Base-by-base conservation (phyloP, 805 yeast genomes). In the Ogataea ganodermae region DNA sequence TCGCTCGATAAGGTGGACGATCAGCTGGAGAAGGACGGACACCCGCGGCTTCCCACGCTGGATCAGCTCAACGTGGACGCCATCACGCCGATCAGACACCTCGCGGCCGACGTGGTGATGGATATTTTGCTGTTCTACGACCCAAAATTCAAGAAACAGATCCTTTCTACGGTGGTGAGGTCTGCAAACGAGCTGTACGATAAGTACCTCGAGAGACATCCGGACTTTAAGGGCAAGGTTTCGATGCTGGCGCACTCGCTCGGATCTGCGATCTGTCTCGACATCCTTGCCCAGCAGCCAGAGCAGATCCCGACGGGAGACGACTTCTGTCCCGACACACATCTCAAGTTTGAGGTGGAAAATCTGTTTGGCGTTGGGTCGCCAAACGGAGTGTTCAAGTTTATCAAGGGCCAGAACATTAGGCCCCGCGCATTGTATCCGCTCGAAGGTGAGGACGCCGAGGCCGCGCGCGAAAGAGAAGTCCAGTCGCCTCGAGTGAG, bases 201-300 rank as follows among this genome's bases (percentile, higher is more conserved):
- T 4, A 65, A 76, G 27, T 92, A 82, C 63, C 66, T 73, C 49
- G 74, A 81, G 43, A 69, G 77, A 40, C 82, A 91, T 53, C 95
- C 96, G 0, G 66, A 73, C 16, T 88, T 87, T 65, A 71, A 81
- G n/a, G 96, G 96, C 0, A 79, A 83, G 53, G 83, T 92, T 0
- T 90, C 92, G 56, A 65, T 92, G 1, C 70, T 90, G 49, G 98
- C 97, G 1, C 99, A 92, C 65, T 92, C 98, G 0, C 70, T 92
- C 28, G 99, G 99, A 0, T 85, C 96, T 3, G 86, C 92, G 0
- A 86, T 92, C 28, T 72, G 83, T 1, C 83, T 89, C 52, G 97
- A 92, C 65, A 72, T 92, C 24, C 65, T 91, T 23, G 68, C 83
- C 8, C 61, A 68, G 14, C 85, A 80, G 55, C 73, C 71, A 1